Base-by-base conservation (phyloP, 768 basidiomycete species). In the Suillus americanus region DNA sequence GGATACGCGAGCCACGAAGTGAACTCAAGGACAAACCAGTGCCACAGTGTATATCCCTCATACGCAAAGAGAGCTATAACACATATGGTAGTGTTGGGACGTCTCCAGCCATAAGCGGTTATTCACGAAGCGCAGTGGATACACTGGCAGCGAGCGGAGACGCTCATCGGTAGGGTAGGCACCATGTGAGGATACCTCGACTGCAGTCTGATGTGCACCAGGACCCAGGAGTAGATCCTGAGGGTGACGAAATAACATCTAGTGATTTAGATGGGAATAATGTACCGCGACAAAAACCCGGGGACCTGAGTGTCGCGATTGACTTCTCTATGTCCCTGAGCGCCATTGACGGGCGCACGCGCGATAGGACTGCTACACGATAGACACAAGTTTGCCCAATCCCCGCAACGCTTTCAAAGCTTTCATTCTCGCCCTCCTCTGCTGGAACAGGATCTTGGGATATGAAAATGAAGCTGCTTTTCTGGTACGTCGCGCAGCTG, bases 401-500 rank as follows among this genome's bases (percentile, higher is more conserved):
- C 83, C 77, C 82, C 82, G 78, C 83, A 75, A 79, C 83, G 79
- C 81, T 86, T 82, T 81, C 81, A 85, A 84, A 78, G 77, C 79
- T 63, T 55, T 59, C 51, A 71, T 68, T 56, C 63, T 60, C 70
- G 62, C 71, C 71, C 70, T 71, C 69, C 77, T 75, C 78, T 79
- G 68, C 66, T 71, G 69, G 64, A 60, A 65, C 70, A 76, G 71
- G 77, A 77, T 83, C 82, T 82, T 81, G 62, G 78, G 77, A 71
- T 72, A 66, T 71, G 69, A 68, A 60, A 68, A 64, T 68, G 72
- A 65, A 48, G 69, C 65, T 77, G 79, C 68, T 78, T 89, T 84
- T 87, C 87, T 87, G 86, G 85, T 89, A 83, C 81, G 83, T 77
- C 80, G 83, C 81, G 85, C 76, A 79, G 79, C 79, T 70, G 71